Evolutionary conservation across 2,329 filamentous ascomycete species (phyloP).

Genomic region (Arthroderma sp.): DNA sequence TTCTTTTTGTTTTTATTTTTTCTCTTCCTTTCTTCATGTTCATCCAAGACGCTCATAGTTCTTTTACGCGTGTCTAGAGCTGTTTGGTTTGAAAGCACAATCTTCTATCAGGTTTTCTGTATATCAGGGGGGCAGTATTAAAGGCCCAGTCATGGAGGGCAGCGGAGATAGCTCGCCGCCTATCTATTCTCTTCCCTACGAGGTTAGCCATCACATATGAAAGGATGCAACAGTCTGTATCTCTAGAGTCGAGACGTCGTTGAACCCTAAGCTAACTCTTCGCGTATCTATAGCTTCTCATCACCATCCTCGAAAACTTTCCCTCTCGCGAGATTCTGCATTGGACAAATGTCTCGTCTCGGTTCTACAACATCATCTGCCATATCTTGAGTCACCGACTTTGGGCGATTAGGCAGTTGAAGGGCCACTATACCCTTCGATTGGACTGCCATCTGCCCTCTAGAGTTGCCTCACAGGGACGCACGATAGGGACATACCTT

Average conservation of each 20-base stretch:
- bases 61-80: background rate
- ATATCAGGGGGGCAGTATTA: background rate
- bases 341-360: background rate
- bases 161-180: background rate
- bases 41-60: too few species aligned
- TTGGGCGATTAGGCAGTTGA: background rate
- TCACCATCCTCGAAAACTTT: background rate
- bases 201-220: background rate
- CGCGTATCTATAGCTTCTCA: background rate
- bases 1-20: background rate
- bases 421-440: background rate
- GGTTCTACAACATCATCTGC: constrained; percentile 3
- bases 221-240: background rate
- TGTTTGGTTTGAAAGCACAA: background rate
- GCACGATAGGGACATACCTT: constrained; percentile 3
- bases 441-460: constrained; percentile 1
- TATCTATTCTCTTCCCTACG: background rate
- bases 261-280: background rate
- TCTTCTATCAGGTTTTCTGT: background rate
- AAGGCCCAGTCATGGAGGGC: background rate
- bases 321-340: background rate
- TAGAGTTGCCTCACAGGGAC: background rate
- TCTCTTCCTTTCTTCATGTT: background rate
- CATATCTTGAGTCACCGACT: background rate
- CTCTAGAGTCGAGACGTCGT: background rate